A percentile compares a stretch with the other conserved stretches of the same genome.
These are phyloP conservation scores for Colletotrichum truncatum DNA, from an alignment of 2,329 filamentous ascomycete genomes.

Conservation along the genomic window DNA sequence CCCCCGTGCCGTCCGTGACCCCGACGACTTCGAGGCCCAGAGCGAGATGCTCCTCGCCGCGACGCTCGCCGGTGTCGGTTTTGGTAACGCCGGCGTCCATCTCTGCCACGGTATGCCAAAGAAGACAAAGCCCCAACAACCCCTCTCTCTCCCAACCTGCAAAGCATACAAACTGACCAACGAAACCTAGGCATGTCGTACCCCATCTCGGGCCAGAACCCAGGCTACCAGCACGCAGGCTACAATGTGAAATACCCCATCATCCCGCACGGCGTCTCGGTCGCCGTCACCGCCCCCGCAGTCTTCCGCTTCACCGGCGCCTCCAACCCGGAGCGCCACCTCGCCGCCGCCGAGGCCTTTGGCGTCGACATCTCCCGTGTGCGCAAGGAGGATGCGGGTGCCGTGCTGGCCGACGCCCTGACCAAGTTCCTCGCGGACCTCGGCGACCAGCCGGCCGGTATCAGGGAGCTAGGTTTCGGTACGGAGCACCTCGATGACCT, in stretches of 20 bases:
- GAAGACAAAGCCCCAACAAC: too few species aligned
- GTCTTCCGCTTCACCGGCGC: constrained; percentile 94
- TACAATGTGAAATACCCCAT: constrained; percentile 81
- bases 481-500: constrained; percentile 79
- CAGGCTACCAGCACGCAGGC: constrained; percentile 61
- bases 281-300: constrained; percentile 91
- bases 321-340: constrained; percentile 91
- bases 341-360: constrained; percentile 89
- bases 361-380: constrained; percentile 90
- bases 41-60: constrained; percentile 95
- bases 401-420: constrained; percentile 85
- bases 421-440: constrained; percentile 82
- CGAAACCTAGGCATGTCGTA: constrained; percentile 84
- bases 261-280: constrained; percentile 95
- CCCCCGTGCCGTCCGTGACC: constrained; percentile 85
- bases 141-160: neutral
- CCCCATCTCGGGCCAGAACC: constrained; percentile 95
- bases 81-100: constrained; percentile 97
- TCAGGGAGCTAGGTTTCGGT: constrained; percentile 85
- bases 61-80: constrained; percentile 93
- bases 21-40: constrained; percentile 92
- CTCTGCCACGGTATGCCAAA: constrained; percentile 68
- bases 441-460: constrained; percentile 88
- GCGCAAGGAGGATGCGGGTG: constrained; percentile 88
- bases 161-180: neutral